phyloP scores from a whole-genome alignment of 805 yeast species.

The Saccharomycopsis microspora region DNA sequence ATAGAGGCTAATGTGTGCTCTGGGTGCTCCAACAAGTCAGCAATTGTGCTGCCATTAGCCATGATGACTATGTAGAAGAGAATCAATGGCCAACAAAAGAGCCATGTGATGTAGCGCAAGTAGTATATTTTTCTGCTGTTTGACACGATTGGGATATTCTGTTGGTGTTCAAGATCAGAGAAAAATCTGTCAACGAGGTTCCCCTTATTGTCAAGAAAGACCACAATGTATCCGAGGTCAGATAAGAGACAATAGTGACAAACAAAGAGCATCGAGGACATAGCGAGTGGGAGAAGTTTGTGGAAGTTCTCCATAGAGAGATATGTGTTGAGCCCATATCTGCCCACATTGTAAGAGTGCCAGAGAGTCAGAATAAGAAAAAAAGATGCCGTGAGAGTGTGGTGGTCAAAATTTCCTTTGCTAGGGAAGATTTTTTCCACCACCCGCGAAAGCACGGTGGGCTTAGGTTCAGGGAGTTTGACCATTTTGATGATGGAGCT shows the following conservation, averaged over 20 bases:
- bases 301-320: constrained; percentile 2
- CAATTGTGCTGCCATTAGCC: not conserved
- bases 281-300: constrained; percentile 5
- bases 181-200: not conserved
- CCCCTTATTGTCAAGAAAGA: constrained; percentile 5
- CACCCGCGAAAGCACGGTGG: too few species aligned
- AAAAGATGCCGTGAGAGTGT: too few species aligned
- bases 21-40: not conserved
- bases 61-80: not conserved
- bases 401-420: too few species aligned
- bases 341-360: too few species aligned
- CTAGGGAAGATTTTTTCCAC: too few species aligned
- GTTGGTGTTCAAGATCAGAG: not conserved
- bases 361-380: too few species aligned
- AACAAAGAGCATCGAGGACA: not conserved
- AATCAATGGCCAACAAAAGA: constrained; percentile 12
- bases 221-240: constrained; percentile 13
- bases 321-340: not conserved
- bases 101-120: constrained; percentile 10
- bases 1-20: not conserved
- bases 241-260: constrained; percentile 5
- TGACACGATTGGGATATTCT: not conserved
- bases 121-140: constrained; percentile 9
- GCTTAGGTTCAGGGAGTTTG: too few species aligned
- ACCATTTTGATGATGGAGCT: too few species aligned